Evolutionary conservation across 2,329 filamentous ascomycete species (phyloP), one percentile per base, ranked within the genome.

Genomic region (Canariomyces notabilis): DNA sequence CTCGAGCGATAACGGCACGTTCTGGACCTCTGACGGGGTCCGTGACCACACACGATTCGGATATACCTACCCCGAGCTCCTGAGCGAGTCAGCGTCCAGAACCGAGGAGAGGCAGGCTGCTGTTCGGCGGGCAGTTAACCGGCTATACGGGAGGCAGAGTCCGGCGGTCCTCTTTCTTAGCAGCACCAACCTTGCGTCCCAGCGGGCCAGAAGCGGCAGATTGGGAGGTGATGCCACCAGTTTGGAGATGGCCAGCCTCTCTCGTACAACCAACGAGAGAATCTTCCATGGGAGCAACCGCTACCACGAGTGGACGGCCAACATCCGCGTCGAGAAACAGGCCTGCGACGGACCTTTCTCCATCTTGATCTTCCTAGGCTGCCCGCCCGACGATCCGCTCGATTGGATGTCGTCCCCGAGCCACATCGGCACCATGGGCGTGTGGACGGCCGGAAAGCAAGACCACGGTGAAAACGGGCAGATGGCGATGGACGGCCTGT

Each of bases 41-140:
- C 75, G 83, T 22, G 70, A 76, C 33, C 78, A 77, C 6, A 70
- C 72, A 20, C 70, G 68, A 2, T 85, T 93, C 62, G 82, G 82
- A 12, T 93, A 93, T 61, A 82, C 80, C 0, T 94, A 94, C 59
- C 72, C 80, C 0, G 87, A 91, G 55, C 51, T 64, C 59, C 57
- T 54, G 42, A 66, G 62, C 52, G 64, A 59, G 52, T 64, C 57
- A 51, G 66, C 58, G 45, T 44, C 61, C 21, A 61, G 59, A 50
- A 64, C 66, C 55, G 49, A 59, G 8, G 32, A 37, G 20, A 33
- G 37, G 7, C 31, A 31, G n/a, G 49, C 64, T 0, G 65, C 74
- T 5, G 71, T 82, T 21, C 67, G 68, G 36, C 64, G 64, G 1
- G 63, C 72, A 1, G 71, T 90, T 55, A 87, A 86, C 58, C 65